Evolutionary conservation across 257 asterid species (phyloP).

Genomic region (Henckelia pumila): DNA sequence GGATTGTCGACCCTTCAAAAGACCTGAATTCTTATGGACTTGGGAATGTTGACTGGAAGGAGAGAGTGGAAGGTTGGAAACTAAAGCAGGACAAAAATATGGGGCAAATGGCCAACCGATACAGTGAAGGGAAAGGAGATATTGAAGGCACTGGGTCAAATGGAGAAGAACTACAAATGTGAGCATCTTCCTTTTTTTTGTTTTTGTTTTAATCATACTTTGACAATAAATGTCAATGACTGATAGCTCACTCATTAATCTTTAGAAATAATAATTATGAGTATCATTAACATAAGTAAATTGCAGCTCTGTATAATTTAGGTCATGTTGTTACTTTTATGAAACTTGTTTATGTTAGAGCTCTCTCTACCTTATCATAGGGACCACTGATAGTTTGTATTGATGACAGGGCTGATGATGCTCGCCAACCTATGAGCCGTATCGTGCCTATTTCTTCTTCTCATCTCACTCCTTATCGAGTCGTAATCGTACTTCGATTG

Average conservation of each 20-base stretch:
- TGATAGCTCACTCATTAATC: neutral
- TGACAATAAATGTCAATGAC: neutral
- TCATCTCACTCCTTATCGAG: conserved; percentile 62
- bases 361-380: neutral
- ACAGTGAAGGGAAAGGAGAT: conserved; percentile 68
- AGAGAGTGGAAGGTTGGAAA: conserved; percentile 85
- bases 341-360: neutral
- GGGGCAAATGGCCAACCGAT: conserved; percentile 52
- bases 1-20: conserved; percentile 85
- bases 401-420: conserved; percentile 62
- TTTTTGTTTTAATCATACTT: neutral
- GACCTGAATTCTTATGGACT: conserved; percentile 86
- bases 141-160: conserved; percentile 76
- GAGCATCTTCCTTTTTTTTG: conserved; percentile 9
- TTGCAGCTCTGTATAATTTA: neutral
- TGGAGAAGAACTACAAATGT: conserved; percentile 64
- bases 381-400: conserved; percentile 12
- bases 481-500: conserved; percentile 56
- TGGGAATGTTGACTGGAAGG: conserved; percentile 90
- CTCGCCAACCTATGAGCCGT: conserved; percentile 76
- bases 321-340: conserved; percentile 3
- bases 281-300: neutral
- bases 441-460: conserved; percentile 54
- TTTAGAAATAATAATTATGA: neutral
- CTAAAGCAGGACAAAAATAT: conserved; percentile 57